Conservation (phyloP, 495 filamentous ascomycete genomes). For the Penicillium paradoxum region DNA sequence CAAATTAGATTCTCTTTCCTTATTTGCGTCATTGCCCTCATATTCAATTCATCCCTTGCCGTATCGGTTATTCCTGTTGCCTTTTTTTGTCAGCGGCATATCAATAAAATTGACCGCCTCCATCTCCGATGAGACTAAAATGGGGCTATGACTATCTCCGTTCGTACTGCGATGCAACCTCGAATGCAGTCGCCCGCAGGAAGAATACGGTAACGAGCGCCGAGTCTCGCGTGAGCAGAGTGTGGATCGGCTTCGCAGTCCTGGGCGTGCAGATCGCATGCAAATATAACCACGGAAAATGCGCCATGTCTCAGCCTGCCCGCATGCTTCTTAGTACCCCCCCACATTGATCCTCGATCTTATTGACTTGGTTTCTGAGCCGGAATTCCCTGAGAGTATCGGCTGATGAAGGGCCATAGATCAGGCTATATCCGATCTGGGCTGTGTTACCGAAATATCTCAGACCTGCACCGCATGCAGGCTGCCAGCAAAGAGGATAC, state of each 20-base stretch:
- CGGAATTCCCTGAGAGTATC: background rate
- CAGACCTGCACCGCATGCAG: slow-evolving; percentile 17
- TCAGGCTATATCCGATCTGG: background rate
- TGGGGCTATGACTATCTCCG: slow-evolving; percentile 5
- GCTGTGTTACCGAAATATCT: slow-evolving; percentile 12
- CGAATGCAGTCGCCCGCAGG: background rate
- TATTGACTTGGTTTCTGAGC: slow-evolving; percentile 3
- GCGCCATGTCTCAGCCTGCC: background rate
- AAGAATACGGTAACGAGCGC: background rate
- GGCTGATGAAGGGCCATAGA: background rate
- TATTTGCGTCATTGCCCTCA: too few species aligned
- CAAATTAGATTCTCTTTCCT: too few species aligned
- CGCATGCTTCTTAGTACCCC: background rate
- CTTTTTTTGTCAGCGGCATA: too few species aligned
- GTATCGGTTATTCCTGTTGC: too few species aligned
- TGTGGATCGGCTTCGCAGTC: background rate
- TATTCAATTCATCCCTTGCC: too few species aligned
- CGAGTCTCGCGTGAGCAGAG: background rate
- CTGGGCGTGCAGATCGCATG: background rate
- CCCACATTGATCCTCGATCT: slow-evolving; percentile 2
- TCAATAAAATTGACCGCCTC: background rate
- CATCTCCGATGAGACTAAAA: background rate
- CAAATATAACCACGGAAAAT: background rate
- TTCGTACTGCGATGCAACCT: slow-evolving; percentile 15
- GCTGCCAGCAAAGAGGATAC: slow-evolving; percentile 1